Conservation (phyloP, 2,329 filamentous ascomycete genomes). For the Epichloe elymi region DNA sequence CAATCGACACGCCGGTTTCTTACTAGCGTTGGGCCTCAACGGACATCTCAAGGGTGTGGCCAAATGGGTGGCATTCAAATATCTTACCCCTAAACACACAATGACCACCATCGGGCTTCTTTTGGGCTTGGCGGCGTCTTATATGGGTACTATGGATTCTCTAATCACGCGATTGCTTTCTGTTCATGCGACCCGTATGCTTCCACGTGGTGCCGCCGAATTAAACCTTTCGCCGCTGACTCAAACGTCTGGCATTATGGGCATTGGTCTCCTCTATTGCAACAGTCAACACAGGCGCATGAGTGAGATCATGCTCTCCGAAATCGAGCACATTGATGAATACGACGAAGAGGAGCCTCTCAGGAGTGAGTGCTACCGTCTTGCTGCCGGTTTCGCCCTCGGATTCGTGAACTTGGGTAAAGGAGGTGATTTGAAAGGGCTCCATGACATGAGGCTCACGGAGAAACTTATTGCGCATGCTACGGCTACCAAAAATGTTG, state of each 20-base stretch:
- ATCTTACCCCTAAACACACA: constrained; percentile 95
- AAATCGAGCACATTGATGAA: constrained; percentile 75
- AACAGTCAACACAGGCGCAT: constrained; percentile 93
- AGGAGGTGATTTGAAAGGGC: constrained; percentile 71
- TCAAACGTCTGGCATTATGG: constrained; percentile 94
- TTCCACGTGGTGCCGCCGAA: constrained; percentile 84
- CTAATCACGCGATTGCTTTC: constrained; percentile 86
- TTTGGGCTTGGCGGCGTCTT: constrained; percentile 81
- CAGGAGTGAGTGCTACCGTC: constrained; percentile 87
- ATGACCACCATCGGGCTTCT: constrained; percentile 98
- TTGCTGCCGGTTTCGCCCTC: constrained; percentile 85
- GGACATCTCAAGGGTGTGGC: constrained; percentile 89
- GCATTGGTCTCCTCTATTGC: constrained; percentile 86
- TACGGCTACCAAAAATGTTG: constrained; percentile 78
- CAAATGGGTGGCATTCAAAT: constrained; percentile 98
- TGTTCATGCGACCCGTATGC: constrained; percentile 89
- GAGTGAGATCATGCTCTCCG: constrained; percentile 98
- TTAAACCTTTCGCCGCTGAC: constrained; percentile 86
- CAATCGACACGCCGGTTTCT: constrained; percentile 89
- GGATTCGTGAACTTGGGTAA: constrained; percentile 92
- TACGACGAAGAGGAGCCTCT: constrained; percentile 75
- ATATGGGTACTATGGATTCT: constrained; percentile 94
- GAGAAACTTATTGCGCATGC: constrained; percentile 79
- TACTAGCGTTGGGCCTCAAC: constrained; percentile 82
- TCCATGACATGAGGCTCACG: constrained; percentile 87